These are phyloP conservation scores for Paracoccidioides lutzii DNA, from an alignment of 2,329 filamentous ascomycete genomes.

Conservation along the genomic window DNA sequence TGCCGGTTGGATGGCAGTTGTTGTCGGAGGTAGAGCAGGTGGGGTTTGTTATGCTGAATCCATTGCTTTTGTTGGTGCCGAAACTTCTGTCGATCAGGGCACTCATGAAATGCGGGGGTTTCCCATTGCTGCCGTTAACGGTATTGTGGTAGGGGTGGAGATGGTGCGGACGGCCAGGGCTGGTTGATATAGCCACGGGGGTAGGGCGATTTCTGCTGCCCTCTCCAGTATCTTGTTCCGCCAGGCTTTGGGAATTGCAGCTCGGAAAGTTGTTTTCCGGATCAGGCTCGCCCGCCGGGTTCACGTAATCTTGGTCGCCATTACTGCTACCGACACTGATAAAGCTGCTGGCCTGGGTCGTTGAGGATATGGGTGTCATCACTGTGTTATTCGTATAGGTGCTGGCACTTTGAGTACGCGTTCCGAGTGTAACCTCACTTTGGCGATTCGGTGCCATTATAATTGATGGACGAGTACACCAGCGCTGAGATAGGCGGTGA, in stretches of 20 bases:
- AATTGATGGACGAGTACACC: slow-evolving; percentile 23
- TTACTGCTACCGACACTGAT: slow-evolving; percentile 27
- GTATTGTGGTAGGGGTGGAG: background rate
- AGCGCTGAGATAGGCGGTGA: slow-evolving; percentile 23
- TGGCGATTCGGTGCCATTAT: slow-evolving; percentile 25
- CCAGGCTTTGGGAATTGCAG: background rate
- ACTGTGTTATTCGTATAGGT: slow-evolving; percentile 29
- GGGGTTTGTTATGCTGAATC: slow-evolving; percentile 4
- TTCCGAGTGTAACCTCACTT: slow-evolving; percentile 21
- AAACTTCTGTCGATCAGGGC: slow-evolving; percentile 11
- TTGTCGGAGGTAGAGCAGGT: slow-evolving; percentile 4
- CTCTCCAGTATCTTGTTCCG: background rate
- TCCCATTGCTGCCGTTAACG: background rate
- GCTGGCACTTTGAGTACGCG: slow-evolving; percentile 28
- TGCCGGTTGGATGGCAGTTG: slow-evolving; percentile 2
- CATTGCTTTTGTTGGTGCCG: slow-evolving; percentile 5
- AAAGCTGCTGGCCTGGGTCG: slow-evolving; percentile 34
- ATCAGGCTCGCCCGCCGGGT: slow-evolving; percentile 9
- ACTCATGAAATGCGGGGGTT: slow-evolving; percentile 6
- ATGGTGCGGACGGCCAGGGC: background rate
- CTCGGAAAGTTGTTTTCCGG: background rate
- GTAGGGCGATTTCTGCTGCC: background rate
- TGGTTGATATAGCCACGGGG: background rate
- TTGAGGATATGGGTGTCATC: slow-evolving; percentile 29
- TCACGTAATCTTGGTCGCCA: slow-evolving; percentile 24